These are phyloP conservation scores for Pichia insulana DNA, from an alignment of 805 yeast species.

Conservation along the genomic window DNA sequence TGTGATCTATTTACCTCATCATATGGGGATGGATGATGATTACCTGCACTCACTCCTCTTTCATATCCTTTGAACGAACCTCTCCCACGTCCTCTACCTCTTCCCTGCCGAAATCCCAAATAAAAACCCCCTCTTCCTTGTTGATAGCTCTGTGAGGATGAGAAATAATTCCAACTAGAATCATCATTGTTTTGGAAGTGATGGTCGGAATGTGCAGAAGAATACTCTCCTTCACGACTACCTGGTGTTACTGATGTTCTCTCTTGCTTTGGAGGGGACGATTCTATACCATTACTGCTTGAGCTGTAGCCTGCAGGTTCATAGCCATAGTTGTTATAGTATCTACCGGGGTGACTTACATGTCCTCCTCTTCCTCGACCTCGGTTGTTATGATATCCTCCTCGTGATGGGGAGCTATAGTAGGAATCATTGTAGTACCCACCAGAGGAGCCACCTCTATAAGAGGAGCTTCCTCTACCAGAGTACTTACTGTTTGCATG, in stretches of 20 bases:
- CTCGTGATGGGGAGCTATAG: slow-evolving; percentile 2
- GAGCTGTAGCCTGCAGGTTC: too few relatives aligned
- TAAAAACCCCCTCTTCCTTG: neutral
- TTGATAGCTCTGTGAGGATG: neutral
- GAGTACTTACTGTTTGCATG: slow-evolving; percentile 3
- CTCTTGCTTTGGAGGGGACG: too few relatives aligned
- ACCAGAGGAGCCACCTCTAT: neutral
- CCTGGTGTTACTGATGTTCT: too few relatives aligned
- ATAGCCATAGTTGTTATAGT: neutral
- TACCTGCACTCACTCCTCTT: slow-evolving; percentile 1
- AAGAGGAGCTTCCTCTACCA: slow-evolving; percentile 4
- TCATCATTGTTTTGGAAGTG: neutral
- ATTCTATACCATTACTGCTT: too few relatives aligned
- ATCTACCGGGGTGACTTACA: neutral
- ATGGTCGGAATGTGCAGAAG: too few relatives aligned
- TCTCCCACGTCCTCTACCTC: neutral
- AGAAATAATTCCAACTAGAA: too few relatives aligned
- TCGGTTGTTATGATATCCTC: slow-evolving; percentile 1
- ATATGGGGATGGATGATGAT: neutral
- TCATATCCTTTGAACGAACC: neutral
- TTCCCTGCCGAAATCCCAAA: neutral
- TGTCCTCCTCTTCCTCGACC: slow-evolving; percentile 2
- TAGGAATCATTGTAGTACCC: slow-evolving; percentile 6
- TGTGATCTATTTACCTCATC: neutral
- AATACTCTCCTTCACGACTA: too few relatives aligned